Conservation (phyloP, 2,329 filamentous ascomycete species). For the Ascochyta viciae-villosae region DNA sequence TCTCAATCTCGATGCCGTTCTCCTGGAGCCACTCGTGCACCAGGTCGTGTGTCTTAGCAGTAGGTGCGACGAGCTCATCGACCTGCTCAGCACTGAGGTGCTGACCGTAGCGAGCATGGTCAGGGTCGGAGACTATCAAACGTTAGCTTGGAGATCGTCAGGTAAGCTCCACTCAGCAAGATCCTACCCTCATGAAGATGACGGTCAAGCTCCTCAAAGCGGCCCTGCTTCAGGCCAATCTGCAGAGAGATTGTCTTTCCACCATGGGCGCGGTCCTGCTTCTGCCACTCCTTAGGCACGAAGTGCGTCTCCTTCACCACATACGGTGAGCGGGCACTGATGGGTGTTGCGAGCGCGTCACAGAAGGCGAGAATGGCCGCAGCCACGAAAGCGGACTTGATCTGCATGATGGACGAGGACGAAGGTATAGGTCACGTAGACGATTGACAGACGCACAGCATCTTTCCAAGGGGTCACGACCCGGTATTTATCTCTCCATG, state of each 20-base stretch:
- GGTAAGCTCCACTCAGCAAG: not conserved
- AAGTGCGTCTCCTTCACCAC: slow-evolving; percentile 63
- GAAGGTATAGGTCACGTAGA: slow-evolving; percentile 9
- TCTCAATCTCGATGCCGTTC: slow-evolving; percentile 59
- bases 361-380: slow-evolving; percentile 38
- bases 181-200: slow-evolving; percentile 60
- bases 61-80: slow-evolving; percentile 61
- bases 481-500: slow-evolving; percentile 14
- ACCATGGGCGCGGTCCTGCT: slow-evolving; percentile 56
- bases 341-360: slow-evolving; percentile 45
- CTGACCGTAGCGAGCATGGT: slow-evolving; percentile 62
- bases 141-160: not conserved
- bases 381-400: slow-evolving; percentile 33
- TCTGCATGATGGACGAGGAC: slow-evolving; percentile 29
- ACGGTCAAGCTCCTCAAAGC: slow-evolving; percentile 62
- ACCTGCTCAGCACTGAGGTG: slow-evolving; percentile 62
- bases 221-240: slow-evolving; percentile 65
- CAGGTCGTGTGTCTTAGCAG: slow-evolving; percentile 58
- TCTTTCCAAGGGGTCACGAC: not conserved
- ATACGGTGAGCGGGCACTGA: slow-evolving; percentile 53
- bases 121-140: slow-evolving; percentile 47
- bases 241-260: slow-evolving; percentile 61
- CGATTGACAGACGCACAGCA: slow-evolving; percentile 13
- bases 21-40: slow-evolving; percentile 64
- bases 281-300: slow-evolving; percentile 60